These are phyloP conservation scores for Podochytrium sp. DNA, from an alignment of 192 early-diverging fungal species.

Conservation along the genomic window DNA sequence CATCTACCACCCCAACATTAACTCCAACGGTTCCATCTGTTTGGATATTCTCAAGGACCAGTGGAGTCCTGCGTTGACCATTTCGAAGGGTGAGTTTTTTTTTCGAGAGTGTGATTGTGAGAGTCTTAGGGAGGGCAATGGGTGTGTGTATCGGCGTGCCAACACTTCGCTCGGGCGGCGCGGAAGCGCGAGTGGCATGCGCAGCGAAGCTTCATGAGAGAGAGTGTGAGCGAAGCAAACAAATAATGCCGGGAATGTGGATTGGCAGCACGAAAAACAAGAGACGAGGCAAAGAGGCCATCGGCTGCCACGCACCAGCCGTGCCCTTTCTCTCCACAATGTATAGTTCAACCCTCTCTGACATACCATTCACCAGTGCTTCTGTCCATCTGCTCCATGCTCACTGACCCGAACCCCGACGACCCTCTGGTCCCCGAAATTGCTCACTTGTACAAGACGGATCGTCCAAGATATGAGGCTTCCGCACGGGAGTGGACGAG, in stretches of 20 bases:
- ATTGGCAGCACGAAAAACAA: no score
- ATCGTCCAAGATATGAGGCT: conserved; percentile 81
- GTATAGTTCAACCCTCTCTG: conserved; percentile 2
- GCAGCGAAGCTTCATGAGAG: no score
- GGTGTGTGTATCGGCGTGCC: no score
- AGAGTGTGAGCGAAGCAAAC: no score
- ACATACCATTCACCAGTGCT: conserved; percentile 64
- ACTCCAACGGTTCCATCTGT: conserved; percentile 97
- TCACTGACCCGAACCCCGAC: conserved; percentile 97
- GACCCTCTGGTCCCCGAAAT: conserved; percentile 98
- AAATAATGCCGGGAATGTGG: not conserved
- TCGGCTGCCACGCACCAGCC: not conserved
- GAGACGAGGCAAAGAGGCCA: conserved; percentile 11
- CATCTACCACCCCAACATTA: conserved; percentile 99
- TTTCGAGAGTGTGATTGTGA: conserved; percentile 8
- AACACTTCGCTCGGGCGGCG: no score
- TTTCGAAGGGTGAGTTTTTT: conserved; percentile 78
- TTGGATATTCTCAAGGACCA: conserved; percentile 98
- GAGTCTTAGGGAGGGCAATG: no score
- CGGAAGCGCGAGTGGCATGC: no score
- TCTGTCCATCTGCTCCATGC: conserved; percentile 96
- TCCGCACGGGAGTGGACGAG: conserved; percentile 95
- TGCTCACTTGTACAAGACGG: conserved; percentile 97
- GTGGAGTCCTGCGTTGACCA: conserved; percentile 98
- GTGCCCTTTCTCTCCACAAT: no score